Evolutionary conservation across 2,329 filamentous ascomycete species (phyloP), one percentile per base, ranked within the genome.

Genomic region (Botrytis fragariae): DNA sequence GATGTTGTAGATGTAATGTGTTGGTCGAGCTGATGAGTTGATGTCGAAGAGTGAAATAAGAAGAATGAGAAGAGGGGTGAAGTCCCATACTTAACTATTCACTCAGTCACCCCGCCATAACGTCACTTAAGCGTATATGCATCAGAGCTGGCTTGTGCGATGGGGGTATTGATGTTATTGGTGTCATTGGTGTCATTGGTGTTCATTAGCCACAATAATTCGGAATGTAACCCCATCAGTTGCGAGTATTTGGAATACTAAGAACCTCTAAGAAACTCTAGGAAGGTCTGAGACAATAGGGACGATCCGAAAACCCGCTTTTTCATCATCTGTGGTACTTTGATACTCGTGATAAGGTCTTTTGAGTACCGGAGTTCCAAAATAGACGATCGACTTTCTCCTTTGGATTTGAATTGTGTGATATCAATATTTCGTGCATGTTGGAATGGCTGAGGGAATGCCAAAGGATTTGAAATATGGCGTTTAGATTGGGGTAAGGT

Each of bases 251-350:
- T 57, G 45, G 48, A 68, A 68, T 68, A 68, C 25, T 16, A 22
- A 42, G 64, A 68, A 68, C 22, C 32, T 68, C 45, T 42, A 68
- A 57, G 64, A 68, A 68, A 3, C 35, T 68, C 45, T 68, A 68
- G 64, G 64, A 68, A 68, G 64, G 64, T 51, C 32, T 10, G 14
- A 39, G 64, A 39, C 22, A 54, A 29, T 29, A 20, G 25, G 51
- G 51, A 57, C n/a, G 51, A 57, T 57, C 51, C 51, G 51, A 22
- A 7, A 29, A 20, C 18, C 64, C 45, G 25, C 35, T 57, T 68
- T 67, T 68, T 20, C 20, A 22, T 18, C 20, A 6, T 67, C 7
- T 14, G 64, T 51, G 8, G n/a, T 7, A 54, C 7, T 20, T 29
- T 8, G 32, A 51, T 51, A n/a, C 6, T 6, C 44, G n/a, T 22